These are phyloP conservation scores for Syzygium syzygioides DNA, from an alignment of 441 rosid genomes.

Conservation along the genomic window DNA sequence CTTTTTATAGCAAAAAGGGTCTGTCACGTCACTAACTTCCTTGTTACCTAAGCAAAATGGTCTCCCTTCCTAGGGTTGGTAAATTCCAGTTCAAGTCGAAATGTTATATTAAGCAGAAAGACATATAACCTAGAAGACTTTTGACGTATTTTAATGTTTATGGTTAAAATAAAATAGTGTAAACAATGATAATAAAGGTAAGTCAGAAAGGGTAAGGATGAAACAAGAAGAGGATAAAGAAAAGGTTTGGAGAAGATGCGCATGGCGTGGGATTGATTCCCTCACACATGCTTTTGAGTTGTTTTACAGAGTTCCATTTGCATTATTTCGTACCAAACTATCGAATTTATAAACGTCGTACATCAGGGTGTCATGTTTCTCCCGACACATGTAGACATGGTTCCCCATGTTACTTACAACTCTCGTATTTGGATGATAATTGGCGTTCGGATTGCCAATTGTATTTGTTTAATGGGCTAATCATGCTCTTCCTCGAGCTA, in stretches of 20 bases:
- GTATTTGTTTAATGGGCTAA: neutral
- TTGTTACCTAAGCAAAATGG: neutral
- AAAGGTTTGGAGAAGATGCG: conserved; percentile 25
- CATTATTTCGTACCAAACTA: conserved; percentile 6
- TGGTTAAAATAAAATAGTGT: neutral
- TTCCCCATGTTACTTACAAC: conserved; percentile 40
- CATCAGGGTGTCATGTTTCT: conserved; percentile 36
- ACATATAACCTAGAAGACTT: neutral
- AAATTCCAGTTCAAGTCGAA: conserved; percentile 16
- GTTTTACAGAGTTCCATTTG: conserved; percentile 9
- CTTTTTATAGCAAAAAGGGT: neutral
- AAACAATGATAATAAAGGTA: neutral
- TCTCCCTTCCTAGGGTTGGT: conserved; percentile 1
- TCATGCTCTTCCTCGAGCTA: neutral
- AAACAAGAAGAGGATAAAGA: neutral
- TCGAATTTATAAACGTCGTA: neutral
- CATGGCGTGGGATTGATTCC: conserved; percentile 32
- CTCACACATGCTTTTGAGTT: conserved; percentile 25
- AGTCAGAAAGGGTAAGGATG: conserved; percentile 1
- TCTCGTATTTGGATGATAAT: conserved; percentile 8
- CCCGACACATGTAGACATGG: conserved; percentile 43
- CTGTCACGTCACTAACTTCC: neutral
- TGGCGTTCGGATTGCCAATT: conserved; percentile 8
- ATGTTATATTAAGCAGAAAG: conserved; percentile 5
- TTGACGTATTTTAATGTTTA: conserved; percentile 7